Evolutionary conservation across 2,329 filamentous ascomycete species (phyloP), one percentile per base, ranked within the genome.

Genomic region (Alternaria metachromatica): DNA sequence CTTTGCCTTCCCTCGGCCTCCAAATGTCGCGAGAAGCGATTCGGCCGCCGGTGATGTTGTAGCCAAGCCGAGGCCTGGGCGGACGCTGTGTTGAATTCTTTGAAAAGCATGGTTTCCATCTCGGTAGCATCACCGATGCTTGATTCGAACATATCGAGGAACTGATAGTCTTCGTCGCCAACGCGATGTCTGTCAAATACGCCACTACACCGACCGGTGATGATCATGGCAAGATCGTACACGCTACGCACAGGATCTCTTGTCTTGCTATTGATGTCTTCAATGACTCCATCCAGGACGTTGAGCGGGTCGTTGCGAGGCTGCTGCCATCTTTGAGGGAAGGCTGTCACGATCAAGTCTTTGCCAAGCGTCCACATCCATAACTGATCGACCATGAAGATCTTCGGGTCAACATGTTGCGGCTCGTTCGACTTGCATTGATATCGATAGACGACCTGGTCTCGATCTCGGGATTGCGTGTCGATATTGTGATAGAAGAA

Each of bases 301-400:
- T 90, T 89, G 12, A 90, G 76, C 1, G 87, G 87, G 60, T 90
- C 87, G 56, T 88, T 87, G 55, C 85, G 86, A 0, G 87, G 87
- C 72, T 89, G 87, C 30, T 86, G 81, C 86, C 86, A 88, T 6
- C 86, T 80, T 65, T 88, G 84, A 3, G 87, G 86, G 60, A 88
- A 88, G 57, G 85, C 84, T 0, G 87, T 88, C 11, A 91, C 83
- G 18, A 91, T 84, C 15, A 90, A 78, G 61, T 89, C 87, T 73
- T 81, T 81, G 11, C 86, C 80, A 1, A 90, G 72, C 4, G 89
- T 82, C 86, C 87, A 90, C 73, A 90, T 84, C 89, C 89, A 91
- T 2, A 91, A 79, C 68, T 91, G 89, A 72, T 91, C 89, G 0
- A 91, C 88, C 88, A 90, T 90, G 73, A 89, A 89, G 3, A 90